phyloP scores from a whole-genome alignment of 768 basidiomycete genomes.

The Auriculariales sp. region DNA sequence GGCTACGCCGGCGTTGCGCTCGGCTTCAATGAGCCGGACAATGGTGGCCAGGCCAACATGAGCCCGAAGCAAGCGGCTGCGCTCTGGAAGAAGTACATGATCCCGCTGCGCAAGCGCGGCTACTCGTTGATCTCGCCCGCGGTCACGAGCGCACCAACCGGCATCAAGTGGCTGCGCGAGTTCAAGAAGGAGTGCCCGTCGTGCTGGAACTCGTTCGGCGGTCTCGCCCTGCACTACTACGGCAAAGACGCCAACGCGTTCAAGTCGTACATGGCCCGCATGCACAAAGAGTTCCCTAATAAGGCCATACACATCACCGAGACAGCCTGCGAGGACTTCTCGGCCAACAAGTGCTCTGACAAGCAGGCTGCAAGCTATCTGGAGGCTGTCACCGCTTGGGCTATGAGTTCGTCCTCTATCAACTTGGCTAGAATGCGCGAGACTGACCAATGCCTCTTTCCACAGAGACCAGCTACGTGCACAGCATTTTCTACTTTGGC shows the following conservation, averaged over 20 bases:
- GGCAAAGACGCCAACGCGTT: slow-evolving; percentile 32
- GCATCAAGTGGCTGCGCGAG: slow-evolving; percentile 45
- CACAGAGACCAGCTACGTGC: neutral
- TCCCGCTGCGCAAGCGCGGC: slow-evolving; percentile 40
- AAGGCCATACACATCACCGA: slow-evolving; percentile 47
- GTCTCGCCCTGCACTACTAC: slow-evolving; percentile 57
- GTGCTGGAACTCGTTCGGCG: slow-evolving; percentile 21
- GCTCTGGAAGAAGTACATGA: slow-evolving; percentile 48
- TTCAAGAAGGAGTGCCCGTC: slow-evolving; percentile 39
- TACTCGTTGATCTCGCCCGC: slow-evolving; percentile 52
- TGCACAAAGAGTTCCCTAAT: neutral
- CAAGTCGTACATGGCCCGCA: slow-evolving; percentile 28
- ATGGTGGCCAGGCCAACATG: slow-evolving; percentile 55
- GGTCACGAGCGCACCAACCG: slow-evolving; percentile 43
- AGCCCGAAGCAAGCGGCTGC: slow-evolving; percentile 29
- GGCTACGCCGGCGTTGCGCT: no score
- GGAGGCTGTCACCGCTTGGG: slow-evolving; percentile 27
- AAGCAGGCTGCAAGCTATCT: slow-evolving; percentile 17
- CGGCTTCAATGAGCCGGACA: no score
- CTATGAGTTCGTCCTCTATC: slow-evolving; percentile 50
- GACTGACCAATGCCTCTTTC: neutral
- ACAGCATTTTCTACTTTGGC: neutral
- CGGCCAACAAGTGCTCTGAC: slow-evolving; percentile 3
- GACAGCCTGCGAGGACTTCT: slow-evolving; percentile 46
- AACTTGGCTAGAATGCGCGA: slow-evolving; percentile 10